phyloP scores from a whole-genome alignment of 371 early-diverging fungal species.

The Mucor circinelloides region DNA sequence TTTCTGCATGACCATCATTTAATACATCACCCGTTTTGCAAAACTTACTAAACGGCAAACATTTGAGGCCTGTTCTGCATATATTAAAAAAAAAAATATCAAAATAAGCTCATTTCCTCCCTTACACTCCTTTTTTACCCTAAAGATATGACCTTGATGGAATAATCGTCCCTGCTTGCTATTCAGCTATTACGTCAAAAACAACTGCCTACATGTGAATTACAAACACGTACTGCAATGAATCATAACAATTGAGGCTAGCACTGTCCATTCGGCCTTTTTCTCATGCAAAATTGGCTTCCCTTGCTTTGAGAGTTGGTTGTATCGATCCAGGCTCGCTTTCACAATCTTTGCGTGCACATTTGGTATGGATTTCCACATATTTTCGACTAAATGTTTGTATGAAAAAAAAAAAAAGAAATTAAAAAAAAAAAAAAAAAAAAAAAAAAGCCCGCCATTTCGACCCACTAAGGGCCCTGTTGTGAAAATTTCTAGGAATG shows the following conservation, averaged over 20 bases:
- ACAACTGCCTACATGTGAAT: not conserved
- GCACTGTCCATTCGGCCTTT: constrained; percentile 83
- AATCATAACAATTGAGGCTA: constrained; percentile 73
- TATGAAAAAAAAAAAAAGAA: not conserved
- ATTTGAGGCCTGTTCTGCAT: constrained; percentile 85
- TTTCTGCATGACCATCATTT: constrained; percentile 87
- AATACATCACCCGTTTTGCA: constrained; percentile 63
- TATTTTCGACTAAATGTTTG: not conserved
- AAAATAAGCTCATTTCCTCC: constrained; percentile 1
- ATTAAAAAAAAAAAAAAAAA: constrained; percentile 3
- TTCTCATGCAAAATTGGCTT: constrained; percentile 58
- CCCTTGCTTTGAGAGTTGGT: constrained; percentile 66
- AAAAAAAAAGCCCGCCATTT: constrained; percentile 9
- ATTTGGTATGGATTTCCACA: constrained; percentile 33
- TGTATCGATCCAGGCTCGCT: constrained; percentile 35
- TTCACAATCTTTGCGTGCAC: constrained; percentile 36
- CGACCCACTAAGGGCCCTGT: not conserved
- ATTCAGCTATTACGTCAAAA: constrained; percentile 5
- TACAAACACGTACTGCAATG: constrained; percentile 14
- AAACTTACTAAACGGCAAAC: constrained; percentile 67
- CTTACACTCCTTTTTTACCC: constrained; percentile 50
- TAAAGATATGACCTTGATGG: constrained; percentile 62
- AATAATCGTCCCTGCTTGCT: constrained; percentile 32
- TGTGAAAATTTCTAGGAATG: not conserved
- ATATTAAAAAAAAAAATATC: constrained; percentile 18